Evolutionary conservation across 139 green algal species (phyloP).

Genomic region (Micractinium conductrix): DNA sequence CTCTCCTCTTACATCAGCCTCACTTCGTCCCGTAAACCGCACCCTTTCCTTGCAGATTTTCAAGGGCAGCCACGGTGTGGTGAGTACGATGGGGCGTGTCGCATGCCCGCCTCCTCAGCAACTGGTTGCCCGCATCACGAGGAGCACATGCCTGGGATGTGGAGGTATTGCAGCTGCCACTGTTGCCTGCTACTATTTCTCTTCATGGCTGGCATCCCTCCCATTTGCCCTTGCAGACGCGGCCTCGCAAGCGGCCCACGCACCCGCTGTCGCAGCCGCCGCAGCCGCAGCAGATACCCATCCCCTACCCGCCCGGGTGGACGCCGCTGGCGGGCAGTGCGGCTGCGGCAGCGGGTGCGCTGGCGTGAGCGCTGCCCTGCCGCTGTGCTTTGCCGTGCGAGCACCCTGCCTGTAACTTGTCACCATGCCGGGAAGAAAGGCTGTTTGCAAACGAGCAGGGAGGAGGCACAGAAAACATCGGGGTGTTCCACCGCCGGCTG

Average conservation of each 20-base stretch:
- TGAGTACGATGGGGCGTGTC: neutral
- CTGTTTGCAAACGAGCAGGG: too few relatives aligned
- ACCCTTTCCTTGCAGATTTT: neutral
- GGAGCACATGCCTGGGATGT: neutral
- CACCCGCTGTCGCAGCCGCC: neutral
- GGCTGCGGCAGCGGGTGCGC: too few relatives aligned
- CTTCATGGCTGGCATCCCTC: neutral
- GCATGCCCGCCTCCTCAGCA: neutral
- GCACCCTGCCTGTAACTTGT: too few relatives aligned
- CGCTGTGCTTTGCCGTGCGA: too few relatives aligned
- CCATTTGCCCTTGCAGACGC: neutral
- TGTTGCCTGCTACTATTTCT: neutral
- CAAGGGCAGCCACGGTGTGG: neutral
- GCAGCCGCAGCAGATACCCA: neutral
- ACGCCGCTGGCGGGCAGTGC: too few relatives aligned
- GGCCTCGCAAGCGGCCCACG: neutral
- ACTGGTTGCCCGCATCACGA: neutral
- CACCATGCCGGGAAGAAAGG: too few relatives aligned
- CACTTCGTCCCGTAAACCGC: neutral
- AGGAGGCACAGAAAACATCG: too few relatives aligned
- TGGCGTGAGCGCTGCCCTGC: neutral
- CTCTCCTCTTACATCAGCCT: neutral
- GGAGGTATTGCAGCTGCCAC: too few relatives aligned
- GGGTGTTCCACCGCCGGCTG: too few relatives aligned
- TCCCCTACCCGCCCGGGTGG: neutral